These are phyloP conservation scores for Beauveria rudraprayagi DNA, from an alignment of 2,329 filamentous ascomycete genomes.

Conservation along the genomic window DNA sequence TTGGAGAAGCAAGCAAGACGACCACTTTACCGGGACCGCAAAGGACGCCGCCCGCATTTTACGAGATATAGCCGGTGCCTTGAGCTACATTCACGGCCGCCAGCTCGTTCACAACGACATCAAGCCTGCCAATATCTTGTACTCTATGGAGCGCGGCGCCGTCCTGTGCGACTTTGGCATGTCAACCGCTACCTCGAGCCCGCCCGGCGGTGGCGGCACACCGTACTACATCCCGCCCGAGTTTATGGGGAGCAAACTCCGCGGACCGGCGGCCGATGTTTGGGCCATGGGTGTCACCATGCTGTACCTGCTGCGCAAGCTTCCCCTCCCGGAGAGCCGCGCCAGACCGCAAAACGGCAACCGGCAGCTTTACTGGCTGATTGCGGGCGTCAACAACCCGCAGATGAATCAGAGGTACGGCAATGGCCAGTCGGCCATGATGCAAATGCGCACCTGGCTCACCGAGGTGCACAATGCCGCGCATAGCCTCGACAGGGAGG, in stretches of 20 bases:
- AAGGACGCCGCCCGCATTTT: slow-evolving; percentile 45
- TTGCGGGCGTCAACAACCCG: slow-evolving; percentile 45
- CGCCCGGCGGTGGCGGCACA: slow-evolving; percentile 45
- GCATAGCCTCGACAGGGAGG: slow-evolving; percentile 35
- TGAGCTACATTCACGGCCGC: slow-evolving; percentile 48
- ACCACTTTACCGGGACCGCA: slow-evolving; percentile 42
- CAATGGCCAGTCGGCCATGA: slow-evolving; percentile 33
- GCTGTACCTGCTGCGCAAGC: slow-evolving; percentile 50
- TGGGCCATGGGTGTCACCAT: slow-evolving; percentile 55
- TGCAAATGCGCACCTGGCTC: slow-evolving; percentile 51
- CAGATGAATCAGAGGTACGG: slow-evolving; percentile 25
- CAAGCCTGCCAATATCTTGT: slow-evolving; percentile 54
- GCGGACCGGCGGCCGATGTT: slow-evolving; percentile 48
- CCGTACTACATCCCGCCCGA: slow-evolving; percentile 56
- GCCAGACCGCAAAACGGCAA: slow-evolving; percentile 36
- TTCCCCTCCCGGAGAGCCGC: slow-evolving; percentile 46
- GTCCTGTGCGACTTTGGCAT: slow-evolving; percentile 55
- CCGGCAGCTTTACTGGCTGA: slow-evolving; percentile 49
- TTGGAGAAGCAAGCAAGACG: slow-evolving; percentile 40
- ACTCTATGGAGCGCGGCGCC: slow-evolving; percentile 49
- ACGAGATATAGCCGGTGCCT: slow-evolving; percentile 43
- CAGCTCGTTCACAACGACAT: slow-evolving; percentile 53
- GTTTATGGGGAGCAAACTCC: slow-evolving; percentile 47
- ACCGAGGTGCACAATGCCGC: slow-evolving; percentile 43
- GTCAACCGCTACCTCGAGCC: slow-evolving; percentile 38